Evolutionary conservation across 1,284 basidiomycete genomes (phyloP).

Genomic region (Spongispora temasekensis): DNA sequence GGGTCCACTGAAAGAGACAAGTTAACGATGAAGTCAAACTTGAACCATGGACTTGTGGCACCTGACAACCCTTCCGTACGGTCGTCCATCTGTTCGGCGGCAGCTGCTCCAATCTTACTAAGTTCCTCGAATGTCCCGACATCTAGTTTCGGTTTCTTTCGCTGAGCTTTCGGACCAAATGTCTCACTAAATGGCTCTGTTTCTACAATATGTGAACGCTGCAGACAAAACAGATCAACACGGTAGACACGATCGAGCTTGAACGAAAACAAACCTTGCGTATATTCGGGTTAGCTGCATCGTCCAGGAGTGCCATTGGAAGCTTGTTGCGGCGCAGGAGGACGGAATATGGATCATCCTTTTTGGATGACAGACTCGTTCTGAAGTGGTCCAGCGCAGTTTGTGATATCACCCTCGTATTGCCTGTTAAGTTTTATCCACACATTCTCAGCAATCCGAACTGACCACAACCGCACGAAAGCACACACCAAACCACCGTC

Average conservation of each 20-base stretch:
- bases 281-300: constrained; percentile 74
- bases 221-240: constrained; percentile 8
- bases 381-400: constrained; percentile 93
- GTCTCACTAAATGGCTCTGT: constrained; percentile 92
- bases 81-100: constrained; percentile 22
- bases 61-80: constrained; percentile 14
- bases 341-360: constrained; percentile 93
- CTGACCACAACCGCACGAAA: background rate
- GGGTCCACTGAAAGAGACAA: constrained; percentile 10
- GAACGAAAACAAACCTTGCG: constrained; percentile 63
- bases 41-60: constrained; percentile 7
- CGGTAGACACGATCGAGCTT: background rate
- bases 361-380: constrained; percentile 79
- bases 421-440: constrained; percentile 54
- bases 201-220: constrained; percentile 91
- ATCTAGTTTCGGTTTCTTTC: constrained; percentile 84
- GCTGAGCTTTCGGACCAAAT: constrained; percentile 91
- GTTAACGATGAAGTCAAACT: constrained; percentile 24
- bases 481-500: constrained; percentile 91
- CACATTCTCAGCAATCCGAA: constrained; percentile 10
- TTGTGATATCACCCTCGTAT: constrained; percentile 98
- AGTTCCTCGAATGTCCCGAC: constrained; percentile 89
- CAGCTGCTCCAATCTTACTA: constrained; percentile 61
- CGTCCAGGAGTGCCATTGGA: constrained; percentile 91
- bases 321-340: constrained; percentile 90